Evolutionary conservation across 1,139 yeast genomes (phyloP).

Genomic region (Magnusiomyces paraingens): DNA sequence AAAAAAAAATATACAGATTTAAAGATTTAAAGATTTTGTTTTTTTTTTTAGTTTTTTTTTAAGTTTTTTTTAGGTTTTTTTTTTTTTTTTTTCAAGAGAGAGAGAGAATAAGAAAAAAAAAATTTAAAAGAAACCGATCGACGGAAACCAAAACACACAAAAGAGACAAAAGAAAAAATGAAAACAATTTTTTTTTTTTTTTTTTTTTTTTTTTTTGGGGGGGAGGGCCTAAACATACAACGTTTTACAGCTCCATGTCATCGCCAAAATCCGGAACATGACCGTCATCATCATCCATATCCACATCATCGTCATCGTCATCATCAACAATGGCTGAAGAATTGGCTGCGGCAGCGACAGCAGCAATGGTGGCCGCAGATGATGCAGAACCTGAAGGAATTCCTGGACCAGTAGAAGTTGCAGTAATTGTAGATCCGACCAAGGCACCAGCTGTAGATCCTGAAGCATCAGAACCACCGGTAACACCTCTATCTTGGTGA

Average conservation of each 20-base stretch:
- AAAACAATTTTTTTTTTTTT: too few relatives aligned
- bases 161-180: neutral
- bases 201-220: too few relatives aligned
- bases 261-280: constrained; percentile 58
- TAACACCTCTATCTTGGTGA: constrained; percentile 10
- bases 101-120: neutral
- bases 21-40: neutral
- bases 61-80: too few relatives aligned
- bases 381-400: neutral
- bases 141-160: constrained; percentile 1
- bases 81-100: neutral
- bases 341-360: neutral
- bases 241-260: constrained; percentile 54
- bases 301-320: constrained; percentile 27
- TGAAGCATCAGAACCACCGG: neutral
- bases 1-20: neutral
- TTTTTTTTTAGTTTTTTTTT: too few relatives aligned
- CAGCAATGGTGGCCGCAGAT: constrained; percentile 5
- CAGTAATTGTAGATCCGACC: neutral
- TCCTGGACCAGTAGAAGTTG: neutral
- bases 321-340: constrained; percentile 2
- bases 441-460: neutral
- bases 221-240: neutral
- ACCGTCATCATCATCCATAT: constrained; percentile 31
- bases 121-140: neutral